Base-by-base conservation (phyloP, 2,329 filamentous ascomycete genomes). In the Ceratocystiopsis minuta region DNA sequence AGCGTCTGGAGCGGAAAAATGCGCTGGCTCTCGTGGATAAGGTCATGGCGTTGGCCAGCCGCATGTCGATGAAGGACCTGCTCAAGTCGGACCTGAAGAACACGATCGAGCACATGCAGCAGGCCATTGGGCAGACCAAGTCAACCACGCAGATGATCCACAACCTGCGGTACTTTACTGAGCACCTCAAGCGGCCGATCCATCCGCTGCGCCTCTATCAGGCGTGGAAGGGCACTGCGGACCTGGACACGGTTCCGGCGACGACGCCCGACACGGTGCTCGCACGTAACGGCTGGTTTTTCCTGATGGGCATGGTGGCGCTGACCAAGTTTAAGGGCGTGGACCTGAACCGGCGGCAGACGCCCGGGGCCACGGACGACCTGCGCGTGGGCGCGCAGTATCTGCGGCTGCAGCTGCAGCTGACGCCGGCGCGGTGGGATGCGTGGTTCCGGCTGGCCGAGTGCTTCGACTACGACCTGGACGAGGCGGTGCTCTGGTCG, bases 71-170 rank as follows among this genome's bases (percentile, higher is more conserved):
- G 63, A 93, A 88, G 53, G 90, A 96, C 49, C 63, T 96, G 16
- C 73, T 86, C 15, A 96, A 93, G 57, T 90, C 86, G 15, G 85
- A 96, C 43, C 66, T 98, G 42, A 92, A 88, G 56, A 75, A 70
- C 15, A 85, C 86, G 0, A 90, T 98, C 45, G 90, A 98, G 45
- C 86, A 87, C 50, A 84, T 98, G 60, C 87, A 96, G 55, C 78
- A 84, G 50, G 79, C 83, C 6, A 79, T 96, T 42, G 85, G 84
- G 1, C 72, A 73, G 42, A 74, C 80, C 24, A 94, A 87, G 56
- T 74, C 79, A 13, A 80, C 79, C 2, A 74, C 83, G 6, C 77
- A 86, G 46, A 78, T 93, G 59, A 70, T 79, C n/a, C 80, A 90
- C 56, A 98, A 98, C 57, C 70, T 84, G 43, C 79, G 85, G 42